phyloP scores from a whole-genome alignment of 805 yeast genomes.

The Wickerhamomyces subpelliculosus region DNA sequence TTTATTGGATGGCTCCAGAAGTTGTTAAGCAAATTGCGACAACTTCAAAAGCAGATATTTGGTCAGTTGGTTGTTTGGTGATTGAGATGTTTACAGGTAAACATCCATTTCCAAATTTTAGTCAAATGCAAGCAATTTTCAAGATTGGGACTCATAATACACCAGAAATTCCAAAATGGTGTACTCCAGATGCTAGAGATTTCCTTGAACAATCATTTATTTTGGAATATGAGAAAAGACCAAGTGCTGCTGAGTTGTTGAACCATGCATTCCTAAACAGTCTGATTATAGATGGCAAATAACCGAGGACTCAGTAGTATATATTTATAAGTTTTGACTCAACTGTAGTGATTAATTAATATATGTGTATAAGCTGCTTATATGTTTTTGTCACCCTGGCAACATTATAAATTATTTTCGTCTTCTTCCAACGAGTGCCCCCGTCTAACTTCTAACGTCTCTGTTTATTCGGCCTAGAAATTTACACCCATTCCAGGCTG shows the following conservation, averaged over 20 bases:
- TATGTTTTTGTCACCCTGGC: too few relatives aligned
- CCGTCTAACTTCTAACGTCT: too few relatives aligned
- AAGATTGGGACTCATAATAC: conserved; percentile 77
- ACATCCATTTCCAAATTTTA: conserved; percentile 92
- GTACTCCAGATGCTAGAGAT: conserved; percentile 59
- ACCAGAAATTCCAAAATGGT: conserved; percentile 77
- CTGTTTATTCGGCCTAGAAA: too few relatives aligned
- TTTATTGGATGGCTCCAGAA: conserved; percentile 99
- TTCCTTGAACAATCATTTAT: conserved; percentile 67
- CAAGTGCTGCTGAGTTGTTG: conserved; percentile 64
- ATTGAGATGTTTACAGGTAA: conserved; percentile 94
- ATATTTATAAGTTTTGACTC: too few relatives aligned
- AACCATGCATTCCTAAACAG: conserved; percentile 57
- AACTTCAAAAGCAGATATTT: conserved; percentile 89
- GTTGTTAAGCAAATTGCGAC: conserved; percentile 91
- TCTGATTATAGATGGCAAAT: too few relatives aligned
- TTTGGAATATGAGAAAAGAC: conserved; percentile 65
- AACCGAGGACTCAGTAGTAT: too few relatives aligned
- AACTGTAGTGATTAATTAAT: too few relatives aligned
- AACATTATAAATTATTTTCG: too few relatives aligned
- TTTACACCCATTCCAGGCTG: too few relatives aligned
- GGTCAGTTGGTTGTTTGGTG: conserved; percentile 94
- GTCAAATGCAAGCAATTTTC: conserved; percentile 96
- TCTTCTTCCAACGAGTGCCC: too few relatives aligned
- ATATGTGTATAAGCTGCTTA: too few relatives aligned